Evolutionary conservation across 768 basidiomycete genomes (phyloP).

Genomic region (Saitozyma podzolica): DNA sequence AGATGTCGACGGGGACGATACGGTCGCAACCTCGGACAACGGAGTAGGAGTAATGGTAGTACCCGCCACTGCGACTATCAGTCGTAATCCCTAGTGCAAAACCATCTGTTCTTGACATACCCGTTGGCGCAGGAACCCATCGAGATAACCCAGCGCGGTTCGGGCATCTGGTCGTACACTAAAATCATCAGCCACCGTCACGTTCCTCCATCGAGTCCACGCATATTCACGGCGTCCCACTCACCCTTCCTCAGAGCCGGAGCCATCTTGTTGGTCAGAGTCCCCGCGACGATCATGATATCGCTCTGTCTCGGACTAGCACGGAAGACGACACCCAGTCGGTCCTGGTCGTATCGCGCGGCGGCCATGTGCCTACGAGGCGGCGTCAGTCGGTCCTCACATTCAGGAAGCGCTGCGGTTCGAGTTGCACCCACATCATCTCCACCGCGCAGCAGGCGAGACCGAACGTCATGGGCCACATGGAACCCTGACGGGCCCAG

Average conservation of each 20-base stretch:
- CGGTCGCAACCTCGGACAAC: conserved; percentile 98
- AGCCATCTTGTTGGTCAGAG: conserved; percentile 99
- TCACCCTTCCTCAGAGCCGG: conserved; percentile 84
- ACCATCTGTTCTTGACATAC: conserved; percentile 8
- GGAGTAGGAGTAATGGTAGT: conserved; percentile 97
- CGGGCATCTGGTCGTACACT: conserved; percentile 79
- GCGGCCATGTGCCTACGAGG: conserved; percentile 93
- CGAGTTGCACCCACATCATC: conserved; percentile 49
- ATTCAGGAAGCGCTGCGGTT: not conserved
- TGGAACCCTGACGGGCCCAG: conserved; percentile 95
- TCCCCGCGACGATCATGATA: conserved; percentile 99
- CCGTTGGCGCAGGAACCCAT: conserved; percentile 99
- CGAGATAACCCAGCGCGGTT: conserved; percentile 98
- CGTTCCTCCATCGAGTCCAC: not conserved
- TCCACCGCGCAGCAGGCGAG: conserved; percentile 99
- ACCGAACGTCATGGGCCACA: conserved; percentile 99
- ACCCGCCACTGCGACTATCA: conserved; percentile 50
- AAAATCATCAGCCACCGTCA: not conserved
- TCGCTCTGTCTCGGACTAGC: conserved; percentile 97
- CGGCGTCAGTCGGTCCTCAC: not conserved
- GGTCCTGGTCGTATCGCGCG: conserved; percentile 96
- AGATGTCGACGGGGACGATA: conserved; percentile 97
- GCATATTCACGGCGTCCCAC: not conserved
- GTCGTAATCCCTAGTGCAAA: not conserved
- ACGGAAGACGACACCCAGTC: conserved; percentile 95